Evolutionary conservation across 1,284 basidiomycete species (phyloP), one percentile per base, ranked within the genome.

Genomic region (Lignosus rhinocerotis): DNA sequence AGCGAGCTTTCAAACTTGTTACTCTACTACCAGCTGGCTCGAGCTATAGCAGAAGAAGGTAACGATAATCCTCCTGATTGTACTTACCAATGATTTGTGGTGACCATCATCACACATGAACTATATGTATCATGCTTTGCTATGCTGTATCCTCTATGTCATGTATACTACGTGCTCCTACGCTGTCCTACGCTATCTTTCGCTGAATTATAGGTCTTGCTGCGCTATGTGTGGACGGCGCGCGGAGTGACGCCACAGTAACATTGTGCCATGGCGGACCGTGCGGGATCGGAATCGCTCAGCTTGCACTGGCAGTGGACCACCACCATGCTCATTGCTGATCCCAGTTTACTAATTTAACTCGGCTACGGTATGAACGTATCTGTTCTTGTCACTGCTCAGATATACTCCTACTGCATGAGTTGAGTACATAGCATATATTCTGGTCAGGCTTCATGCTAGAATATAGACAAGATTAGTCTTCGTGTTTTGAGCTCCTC

Each of bases 1-100:
- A 56, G 72, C n/a, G 72, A 75, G 21, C 62, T 78, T 2, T 67
- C 73, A 0, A 70, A 67, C 34, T 60, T 80, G 25, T 59, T 77
- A 33, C 62, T 74, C 55, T 75, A 73, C 25, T 75, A 75, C 46
- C 69, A 72, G 36, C 62, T 73, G 10, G 72, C 72, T 16, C 65
- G 70, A 48, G 62, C 66, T 41, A 54, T 64, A 50, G 55, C 53
- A 14, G 61, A 57, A 36, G 67, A 61, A 8, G 58, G 52, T 1
- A 57, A 51, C 33, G 60, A 52, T 12, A 49, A 44, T 11, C 41
- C 38, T 7, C 46, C 59, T 25, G 55, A 61, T 10, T 72, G 70
- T 48, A 65, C 66, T 31, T 51, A 62, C 32, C 69, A 71, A 53
- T 71, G 56, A 66, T 51, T n/a, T 39, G 12, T 17, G 46, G 25